Evolutionary conservation across 2,329 filamentous ascomycete species (phyloP), one percentile per base, ranked within the genome.

Genomic region (Aspergillus floridensis): DNA sequence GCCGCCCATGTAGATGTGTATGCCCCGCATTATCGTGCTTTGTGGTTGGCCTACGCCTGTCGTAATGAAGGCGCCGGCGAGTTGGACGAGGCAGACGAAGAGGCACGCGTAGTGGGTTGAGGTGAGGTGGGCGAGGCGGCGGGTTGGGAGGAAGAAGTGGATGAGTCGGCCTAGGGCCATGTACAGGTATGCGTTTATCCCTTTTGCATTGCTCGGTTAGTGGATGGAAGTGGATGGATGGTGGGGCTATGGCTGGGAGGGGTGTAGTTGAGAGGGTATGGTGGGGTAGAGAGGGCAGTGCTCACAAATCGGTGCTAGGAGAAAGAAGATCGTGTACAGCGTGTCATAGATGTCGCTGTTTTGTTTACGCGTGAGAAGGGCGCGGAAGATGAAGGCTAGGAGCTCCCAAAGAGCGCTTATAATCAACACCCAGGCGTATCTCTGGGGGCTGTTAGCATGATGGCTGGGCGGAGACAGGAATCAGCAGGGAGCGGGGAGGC

Each of bases 1-100:
- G 0, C 82, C 82, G 10, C 77, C 81, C 80, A 83, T 84, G 68
- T 84, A 85, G 59, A 82, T 79, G 63, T 83, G 75, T 14, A 81
- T 63, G 1, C 80, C 80, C 1, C 68, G 60, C 60, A 72, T 69
- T 49, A 75, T 70, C 1, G 70, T 65, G 10, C 65, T 63, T 0
- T 66, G 62, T 2, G 67, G 59, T 2, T 60, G 64, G 3, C 64
- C 63, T 5, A 66, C 68, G 0, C 71, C 68, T 0, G 67, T 66
- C 26, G 76, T 67, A 65, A 79, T 77, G 46, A 60, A 59, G 16
- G 72, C 79, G 22, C 77, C 79, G 4, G 63, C 69, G n/a, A 69
- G 70, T 60, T 82, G 80, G 10, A 82, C 68, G 19, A 82, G 31
- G 64, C 72, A 71, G 21, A 82, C 79, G 53, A 81, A 82, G 59